Evolutionary conservation across 495 filamentous ascomycete species (phyloP).

Genomic region (Talaromyces wortmannii): DNA sequence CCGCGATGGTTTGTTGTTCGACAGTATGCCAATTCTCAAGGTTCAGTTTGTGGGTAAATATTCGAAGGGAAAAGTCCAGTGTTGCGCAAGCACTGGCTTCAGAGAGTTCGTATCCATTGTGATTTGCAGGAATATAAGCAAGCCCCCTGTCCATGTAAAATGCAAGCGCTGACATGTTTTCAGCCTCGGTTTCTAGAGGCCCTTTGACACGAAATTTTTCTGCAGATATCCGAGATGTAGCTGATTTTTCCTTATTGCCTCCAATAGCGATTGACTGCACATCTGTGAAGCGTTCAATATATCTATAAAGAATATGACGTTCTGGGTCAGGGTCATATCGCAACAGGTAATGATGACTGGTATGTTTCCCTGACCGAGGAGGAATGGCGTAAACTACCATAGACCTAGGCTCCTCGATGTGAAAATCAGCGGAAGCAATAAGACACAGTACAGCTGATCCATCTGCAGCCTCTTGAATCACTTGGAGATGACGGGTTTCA

Average conservation of each 20-base stretch:
- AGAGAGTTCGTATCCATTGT: conserved; percentile 6
- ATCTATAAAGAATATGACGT: neutral
- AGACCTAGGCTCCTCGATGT: conserved; percentile 6
- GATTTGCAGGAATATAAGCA: conserved; percentile 10
- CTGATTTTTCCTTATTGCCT: neutral
- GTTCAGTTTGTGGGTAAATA: conserved; percentile 5
- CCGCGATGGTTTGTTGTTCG: conserved; percentile 7
- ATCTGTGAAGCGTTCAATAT: neutral
- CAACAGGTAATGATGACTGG: neutral
- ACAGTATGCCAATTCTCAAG: conserved; percentile 7
- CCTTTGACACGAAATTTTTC: conserved; percentile 8
- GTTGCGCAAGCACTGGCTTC: conserved; percentile 11
- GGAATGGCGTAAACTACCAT: conserved; percentile 6
- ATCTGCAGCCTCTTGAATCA: conserved; percentile 2
- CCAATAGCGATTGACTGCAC: conserved; percentile 2
- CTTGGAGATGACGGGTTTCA: conserved; percentile 6
- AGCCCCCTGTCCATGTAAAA: conserved; percentile 13
- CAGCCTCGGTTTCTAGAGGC: conserved; percentile 5
- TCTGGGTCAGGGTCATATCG: neutral
- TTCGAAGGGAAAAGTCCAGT: conserved; percentile 12
- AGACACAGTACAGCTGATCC: conserved; percentile 4
- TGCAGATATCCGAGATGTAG: neutral
- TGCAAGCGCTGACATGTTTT: conserved; percentile 11
- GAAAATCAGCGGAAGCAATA: conserved; percentile 10
- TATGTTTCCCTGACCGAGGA: neutral